These are phyloP conservation scores for Cucurbita pepo DNA, from an alignment of 306 rosid genomes.

Conservation along the genomic window DNA sequence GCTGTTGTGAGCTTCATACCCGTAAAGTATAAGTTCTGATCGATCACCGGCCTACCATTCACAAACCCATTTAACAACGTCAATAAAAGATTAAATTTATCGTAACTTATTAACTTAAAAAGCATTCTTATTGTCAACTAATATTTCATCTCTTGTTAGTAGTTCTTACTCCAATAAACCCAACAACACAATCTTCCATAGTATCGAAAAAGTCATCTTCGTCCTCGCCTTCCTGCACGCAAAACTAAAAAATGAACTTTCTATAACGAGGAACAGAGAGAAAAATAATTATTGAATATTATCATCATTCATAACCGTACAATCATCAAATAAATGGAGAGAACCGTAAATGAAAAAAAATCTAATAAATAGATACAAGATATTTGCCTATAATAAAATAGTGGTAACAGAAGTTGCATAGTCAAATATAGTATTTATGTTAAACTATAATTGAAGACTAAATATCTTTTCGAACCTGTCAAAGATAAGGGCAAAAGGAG, in stretches of 20 bases:
- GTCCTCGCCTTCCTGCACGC: conserved; percentile 31
- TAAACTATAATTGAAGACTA: too few species aligned
- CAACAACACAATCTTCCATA: conserved; percentile 19
- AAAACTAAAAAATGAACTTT: neutral
- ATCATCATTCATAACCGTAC: too few species aligned
- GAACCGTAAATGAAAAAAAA: too few species aligned
- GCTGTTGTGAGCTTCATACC: conserved; percentile 19
- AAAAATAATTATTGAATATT: neutral
- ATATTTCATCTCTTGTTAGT: too few species aligned
- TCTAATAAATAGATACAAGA: too few species aligned
- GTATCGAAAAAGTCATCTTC: conserved; percentile 23
- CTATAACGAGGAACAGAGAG: too few species aligned
- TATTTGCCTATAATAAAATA: too few species aligned
- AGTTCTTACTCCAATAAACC: conserved; percentile 22
- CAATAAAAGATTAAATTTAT: neutral
- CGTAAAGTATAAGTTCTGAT: conserved; percentile 12
- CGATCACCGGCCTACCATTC: conserved; percentile 18
- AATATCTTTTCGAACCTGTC: conserved; percentile 15
- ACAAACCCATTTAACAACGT: neutral
- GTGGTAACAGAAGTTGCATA: too few species aligned
- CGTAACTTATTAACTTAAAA: too few species aligned
- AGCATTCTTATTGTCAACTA: too few species aligned
- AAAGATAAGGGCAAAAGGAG: conserved; percentile 33
- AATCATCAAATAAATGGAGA: too few species aligned
- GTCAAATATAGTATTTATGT: too few species aligned